A percentile compares a stretch with the other conserved stretches of the same genome.
These are phyloP conservation scores for Cladosporium sp. DNA, from an alignment of 2,329 filamentous ascomycete genomes.

Conservation along the genomic window DNA sequence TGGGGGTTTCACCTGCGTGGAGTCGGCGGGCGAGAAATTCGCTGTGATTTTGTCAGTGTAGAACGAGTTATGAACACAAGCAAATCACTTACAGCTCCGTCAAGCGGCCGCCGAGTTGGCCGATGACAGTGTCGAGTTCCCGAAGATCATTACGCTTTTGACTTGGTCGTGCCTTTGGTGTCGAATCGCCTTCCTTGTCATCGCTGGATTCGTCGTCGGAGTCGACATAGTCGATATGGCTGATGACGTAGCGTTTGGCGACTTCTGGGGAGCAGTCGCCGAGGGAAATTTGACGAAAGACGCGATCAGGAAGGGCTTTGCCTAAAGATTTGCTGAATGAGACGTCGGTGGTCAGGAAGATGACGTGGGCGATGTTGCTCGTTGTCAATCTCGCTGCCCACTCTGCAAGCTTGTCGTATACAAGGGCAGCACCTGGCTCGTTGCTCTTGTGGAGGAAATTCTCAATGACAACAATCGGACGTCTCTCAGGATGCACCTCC, in stretches of 20 bases:
- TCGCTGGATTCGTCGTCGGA: constrained; percentile 28
- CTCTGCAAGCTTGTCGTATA: constrained; percentile 60
- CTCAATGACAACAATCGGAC: constrained; percentile 82
- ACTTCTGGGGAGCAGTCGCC: constrained; percentile 80
- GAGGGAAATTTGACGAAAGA: constrained; percentile 80
- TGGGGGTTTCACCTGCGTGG: constrained; percentile 77
- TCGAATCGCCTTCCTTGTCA: constrained; percentile 35
- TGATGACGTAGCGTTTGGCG: constrained; percentile 85
- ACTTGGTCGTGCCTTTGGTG: constrained; percentile 41
- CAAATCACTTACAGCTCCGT: constrained; percentile 61
- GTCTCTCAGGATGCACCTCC: constrained; percentile 77
- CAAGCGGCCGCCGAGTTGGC: constrained; percentile 79
- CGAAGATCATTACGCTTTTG: constrained; percentile 52
- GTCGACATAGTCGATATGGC: constrained; percentile 59
- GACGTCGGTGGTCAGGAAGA: constrained; percentile 87
- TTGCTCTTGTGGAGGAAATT: constrained; percentile 78
- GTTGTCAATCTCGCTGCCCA: constrained; percentile 83
- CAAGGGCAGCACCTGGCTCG: constrained; percentile 37
- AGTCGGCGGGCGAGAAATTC: constrained; percentile 90
- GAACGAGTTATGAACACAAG: no score
- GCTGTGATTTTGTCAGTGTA: neutral
- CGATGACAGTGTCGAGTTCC: constrained; percentile 77
- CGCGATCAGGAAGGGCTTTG: constrained; percentile 81
- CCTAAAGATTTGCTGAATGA: constrained; percentile 83
- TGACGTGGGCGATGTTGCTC: constrained; percentile 84